Evolutionary conservation across 768 basidiomycete genomes (phyloP), one percentile per base, ranked within the genome.

Genomic region (Phallus indusiatus): DNA sequence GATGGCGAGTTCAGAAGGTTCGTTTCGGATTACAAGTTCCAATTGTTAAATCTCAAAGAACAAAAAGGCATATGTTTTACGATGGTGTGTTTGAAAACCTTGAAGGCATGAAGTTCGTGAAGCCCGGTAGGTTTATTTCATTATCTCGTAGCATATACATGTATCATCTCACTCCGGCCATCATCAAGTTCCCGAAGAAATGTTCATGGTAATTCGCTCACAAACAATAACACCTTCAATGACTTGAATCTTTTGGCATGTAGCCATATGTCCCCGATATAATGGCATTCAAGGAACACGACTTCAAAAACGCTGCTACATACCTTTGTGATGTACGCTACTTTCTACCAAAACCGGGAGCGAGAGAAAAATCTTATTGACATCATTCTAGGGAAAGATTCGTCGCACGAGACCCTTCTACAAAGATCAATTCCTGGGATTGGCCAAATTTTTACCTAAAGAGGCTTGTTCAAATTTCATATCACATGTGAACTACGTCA

Each of bases 81-180:
- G 81, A 86, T 50, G 84, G 84, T 18, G 81, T 86, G 33, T 85
- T 85, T 67, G 78, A 86, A 64, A 82, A 78, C 55, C 68, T 88
- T 46, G 79, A 82, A 53, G 85, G 85, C 52, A 85, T 86, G 80
- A 74, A 73, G 53, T 72, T 69, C 60, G 71, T 82, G 55, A 77
- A 78, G 6, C 75, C 78, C 46, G 74, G 81, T 82, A 49, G 50
- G 68, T 66, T 16, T 56, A 16, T 20, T 35, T 12, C 47, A 35
- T 12, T 34, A 36, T 22, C 22, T 53, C 34, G 9, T 1, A 21
- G 17, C 34, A n/a, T 48, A 16, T 28, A 33, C 46, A n/a, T 20
- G 12, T 10, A 20, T 7, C 28, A 28, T 28, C 28, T 28, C 4
- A 28, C 28, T 28, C 28, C 28, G 28, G 28, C 28, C 28, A 28